These are phyloP conservation scores for Rhodotorula sp. DNA, from an alignment of 1,284 basidiomycete genomes.

Conservation along the genomic window DNA sequence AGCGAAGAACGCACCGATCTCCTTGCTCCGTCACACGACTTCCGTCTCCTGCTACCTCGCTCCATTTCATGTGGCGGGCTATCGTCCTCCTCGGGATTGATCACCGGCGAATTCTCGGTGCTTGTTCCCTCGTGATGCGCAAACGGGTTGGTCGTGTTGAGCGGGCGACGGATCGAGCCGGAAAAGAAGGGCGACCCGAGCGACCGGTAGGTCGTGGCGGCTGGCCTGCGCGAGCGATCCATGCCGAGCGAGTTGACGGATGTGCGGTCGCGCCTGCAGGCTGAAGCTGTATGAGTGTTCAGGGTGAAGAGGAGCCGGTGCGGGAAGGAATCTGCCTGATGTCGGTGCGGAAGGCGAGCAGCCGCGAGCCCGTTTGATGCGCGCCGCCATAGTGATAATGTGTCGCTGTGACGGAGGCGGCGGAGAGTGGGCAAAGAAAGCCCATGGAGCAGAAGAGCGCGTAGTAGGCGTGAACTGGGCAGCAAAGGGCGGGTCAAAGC, in stretches of 20 bases:
- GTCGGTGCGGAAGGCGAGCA: constrained; percentile 1
- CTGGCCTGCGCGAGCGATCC: neutral
- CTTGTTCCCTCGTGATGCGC: neutral
- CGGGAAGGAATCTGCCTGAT: neutral
- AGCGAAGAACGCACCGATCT: neutral
- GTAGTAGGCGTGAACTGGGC: constrained; percentile 32
- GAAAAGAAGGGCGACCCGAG: constrained; percentile 5
- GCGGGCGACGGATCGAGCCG: neutral
- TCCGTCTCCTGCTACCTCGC: too few relatives aligned
- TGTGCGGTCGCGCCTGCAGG: neutral
- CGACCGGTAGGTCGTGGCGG: neutral
- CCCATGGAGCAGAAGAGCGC: constrained; percentile 24
- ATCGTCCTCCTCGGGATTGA: neutral
- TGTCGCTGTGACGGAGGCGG: constrained; percentile 14
- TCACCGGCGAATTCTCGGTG: neutral
- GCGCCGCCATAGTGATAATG: constrained; percentile 11
- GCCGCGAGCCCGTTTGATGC: neutral
- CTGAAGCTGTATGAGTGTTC: too few relatives aligned
- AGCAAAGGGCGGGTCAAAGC: neutral
- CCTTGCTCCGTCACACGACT: too few relatives aligned
- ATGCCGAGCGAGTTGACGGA: neutral
- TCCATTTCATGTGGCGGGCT: too few relatives aligned
- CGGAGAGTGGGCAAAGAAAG: constrained; percentile 18
- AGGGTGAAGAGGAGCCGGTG: neutral
- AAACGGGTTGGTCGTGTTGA: neutral